Base-by-base conservation (phyloP, 1,139 yeast genomes). In the Tardiomyces depauwii region DNA sequence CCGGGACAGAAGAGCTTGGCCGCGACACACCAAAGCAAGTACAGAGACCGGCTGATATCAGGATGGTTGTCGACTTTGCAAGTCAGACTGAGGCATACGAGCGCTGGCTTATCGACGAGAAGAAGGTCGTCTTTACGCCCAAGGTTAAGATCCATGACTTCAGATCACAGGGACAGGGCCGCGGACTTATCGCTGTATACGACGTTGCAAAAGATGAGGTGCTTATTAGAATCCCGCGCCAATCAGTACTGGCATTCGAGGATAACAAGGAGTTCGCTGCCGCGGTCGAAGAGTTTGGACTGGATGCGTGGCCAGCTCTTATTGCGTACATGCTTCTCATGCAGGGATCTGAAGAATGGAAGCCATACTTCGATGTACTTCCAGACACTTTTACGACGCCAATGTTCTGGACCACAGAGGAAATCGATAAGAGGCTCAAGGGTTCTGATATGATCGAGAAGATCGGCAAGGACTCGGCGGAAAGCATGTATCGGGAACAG, bases 401-500 rank as follows among this genome's bases (percentile, higher is more conserved):
- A 48, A 83, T 88, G 78, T 87, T 79, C 57, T 91, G 97, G 97
- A 54, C 55, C 2, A 51, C 54, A 1, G 65, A 64, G 1, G 80
- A 80, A 48, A 61, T 84, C 44, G 55, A 67, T 2, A 41, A 50
- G 1, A 44, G 52, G 1, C 70, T 91, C 50, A 55, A 69, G 43
- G 97, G 97, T 0, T 85, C 96, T 0, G 71, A 78, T 43, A 77
- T 89, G 2, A 56, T 79, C 25, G 72, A 73, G 3, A 71, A 95
- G 57, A 73, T 91, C 39, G 97, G 96, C 2, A 75, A 71, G 47
- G 77, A 74, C 2, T 70, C 75, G 42, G 91, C 95, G 1, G 74
- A 74, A 48, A 74, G 69, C 39, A 75, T 82, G 77, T 85, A 74
- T 59, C 54, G 62, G 4, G 62, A 60, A 7, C 54, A 65, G 16